phyloP scores from a whole-genome alignment of 495 filamentous ascomycete genomes.

The Hyaloscypha bicolor region DNA sequence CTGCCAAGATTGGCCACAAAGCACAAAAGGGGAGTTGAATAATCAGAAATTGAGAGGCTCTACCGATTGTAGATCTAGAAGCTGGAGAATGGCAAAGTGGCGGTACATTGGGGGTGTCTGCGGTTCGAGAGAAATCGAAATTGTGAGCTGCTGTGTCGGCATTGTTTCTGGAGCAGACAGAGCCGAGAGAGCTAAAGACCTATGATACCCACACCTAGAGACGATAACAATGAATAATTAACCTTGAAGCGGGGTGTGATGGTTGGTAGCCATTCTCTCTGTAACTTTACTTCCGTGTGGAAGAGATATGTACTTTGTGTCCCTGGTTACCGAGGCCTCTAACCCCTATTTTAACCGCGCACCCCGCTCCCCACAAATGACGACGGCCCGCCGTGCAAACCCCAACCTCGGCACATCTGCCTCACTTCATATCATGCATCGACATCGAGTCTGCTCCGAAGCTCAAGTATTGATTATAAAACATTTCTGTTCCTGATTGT shows the following conservation, averaged over 20 bases:
- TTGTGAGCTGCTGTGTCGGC: neutral
- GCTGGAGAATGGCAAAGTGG: neutral
- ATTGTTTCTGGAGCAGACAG: neutral
- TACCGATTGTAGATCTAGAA: neutral
- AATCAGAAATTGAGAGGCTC: neutral
- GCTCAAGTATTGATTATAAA: neutral
- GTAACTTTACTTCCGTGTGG: neutral
- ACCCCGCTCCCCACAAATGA: neutral
- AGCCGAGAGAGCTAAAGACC: constrained; percentile 13
- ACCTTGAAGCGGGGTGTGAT: neutral
- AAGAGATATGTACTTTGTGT: neutral
- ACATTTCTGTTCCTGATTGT: neutral
- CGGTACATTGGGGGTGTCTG: neutral
- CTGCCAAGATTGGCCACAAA: constrained; percentile 61
- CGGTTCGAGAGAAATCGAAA: neutral
- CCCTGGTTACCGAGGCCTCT: neutral
- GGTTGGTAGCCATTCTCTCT: neutral
- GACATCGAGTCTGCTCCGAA: neutral
- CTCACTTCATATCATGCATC: neutral
- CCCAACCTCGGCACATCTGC: neutral
- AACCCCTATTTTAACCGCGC: neutral
- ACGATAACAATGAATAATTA: constrained; percentile 10
- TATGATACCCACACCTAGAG: constrained; percentile 26
- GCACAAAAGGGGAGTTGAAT: neutral
- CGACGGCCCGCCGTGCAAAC: neutral